Percentiles rank a stretch among this genome's conserved stretches.
These are phyloP conservation scores for Berkeleyomyces rouxiae DNA, from an alignment of 2,329 filamentous ascomycete species.

Conservation along the genomic window DNA sequence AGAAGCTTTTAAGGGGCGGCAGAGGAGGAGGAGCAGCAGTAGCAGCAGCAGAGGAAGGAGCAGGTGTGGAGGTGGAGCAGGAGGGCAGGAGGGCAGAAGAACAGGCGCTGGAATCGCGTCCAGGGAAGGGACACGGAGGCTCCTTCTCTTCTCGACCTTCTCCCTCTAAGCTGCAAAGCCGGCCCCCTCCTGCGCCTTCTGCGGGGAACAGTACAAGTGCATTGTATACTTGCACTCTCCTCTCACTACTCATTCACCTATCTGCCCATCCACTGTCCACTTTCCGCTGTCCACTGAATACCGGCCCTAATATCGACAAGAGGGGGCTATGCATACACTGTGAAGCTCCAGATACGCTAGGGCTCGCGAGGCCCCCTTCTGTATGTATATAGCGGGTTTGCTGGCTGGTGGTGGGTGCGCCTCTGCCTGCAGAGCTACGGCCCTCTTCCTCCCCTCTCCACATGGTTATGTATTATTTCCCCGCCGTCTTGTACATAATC, in stretches of 20 bases:
- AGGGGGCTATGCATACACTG: neutral
- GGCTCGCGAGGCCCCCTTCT: neutral
- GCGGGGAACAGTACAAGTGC: neutral
- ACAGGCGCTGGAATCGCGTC: neutral
- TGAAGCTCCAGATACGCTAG: neutral
- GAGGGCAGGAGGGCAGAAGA: conserved; percentile 3
- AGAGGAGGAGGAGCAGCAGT: no score
- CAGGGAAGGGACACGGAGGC: conserved; percentile 1
- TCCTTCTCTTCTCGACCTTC: neutral
- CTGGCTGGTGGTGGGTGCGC: no score
- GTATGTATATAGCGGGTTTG: no score
- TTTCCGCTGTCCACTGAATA: no score
- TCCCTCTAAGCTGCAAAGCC: neutral
- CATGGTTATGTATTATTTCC: no score
- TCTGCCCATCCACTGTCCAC: no score
- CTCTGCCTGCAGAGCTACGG: no score
- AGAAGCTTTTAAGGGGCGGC: conserved; percentile 13
- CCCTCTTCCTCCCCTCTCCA: no score
- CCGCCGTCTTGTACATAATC: no score
- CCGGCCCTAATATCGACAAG: neutral
- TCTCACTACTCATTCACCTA: no score
- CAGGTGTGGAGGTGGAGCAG: neutral
- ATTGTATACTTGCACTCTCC: neutral
- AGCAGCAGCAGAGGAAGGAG: no score
- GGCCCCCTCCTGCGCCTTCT: neutral